Conservation (phyloP, 768 basidiomycete species). For the Termitomyces sp. region DNA sequence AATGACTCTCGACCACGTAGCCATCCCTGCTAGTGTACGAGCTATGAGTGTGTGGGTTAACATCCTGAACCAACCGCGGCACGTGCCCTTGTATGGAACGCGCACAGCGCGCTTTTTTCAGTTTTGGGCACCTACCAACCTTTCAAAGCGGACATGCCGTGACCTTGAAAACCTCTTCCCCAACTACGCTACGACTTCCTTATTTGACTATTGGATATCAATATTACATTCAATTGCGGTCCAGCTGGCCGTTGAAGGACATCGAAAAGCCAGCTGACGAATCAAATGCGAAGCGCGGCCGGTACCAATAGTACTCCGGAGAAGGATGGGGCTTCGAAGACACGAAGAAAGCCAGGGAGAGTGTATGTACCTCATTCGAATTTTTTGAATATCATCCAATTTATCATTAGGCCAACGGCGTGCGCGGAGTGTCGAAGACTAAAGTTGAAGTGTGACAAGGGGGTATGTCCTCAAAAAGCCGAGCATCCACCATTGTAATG, state of each 20-base stretch:
- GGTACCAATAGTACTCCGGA: slow-evolving; percentile 7
- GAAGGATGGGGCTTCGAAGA: slow-evolving; percentile 17
- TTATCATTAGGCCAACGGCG: slow-evolving; percentile 38
- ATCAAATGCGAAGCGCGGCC: slow-evolving; percentile 3
- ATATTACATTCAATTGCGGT: neutral
- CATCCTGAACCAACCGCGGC: too few relatives aligned
- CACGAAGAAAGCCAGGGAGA: slow-evolving; percentile 45
- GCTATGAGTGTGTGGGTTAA: too few relatives aligned
- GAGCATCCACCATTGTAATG: neutral
- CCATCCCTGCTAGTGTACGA: too few relatives aligned
- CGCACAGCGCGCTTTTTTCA: too few relatives aligned
- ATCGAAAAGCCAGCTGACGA: neutral
- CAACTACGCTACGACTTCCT: neutral
- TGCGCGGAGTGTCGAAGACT: slow-evolving; percentile 56
- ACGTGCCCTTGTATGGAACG: too few relatives aligned
- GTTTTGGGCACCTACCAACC: too few relatives aligned
- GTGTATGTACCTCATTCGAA: slow-evolving; percentile 27
- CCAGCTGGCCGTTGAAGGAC: neutral
- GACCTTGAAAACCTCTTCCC: neutral
- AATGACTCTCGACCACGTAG: too few relatives aligned
- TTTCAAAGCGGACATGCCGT: neutral
- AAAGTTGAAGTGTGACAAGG: slow-evolving; percentile 65
- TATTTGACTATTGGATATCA: neutral
- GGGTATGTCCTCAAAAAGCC: slow-evolving; percentile 32
- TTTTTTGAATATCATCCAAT: neutral